phyloP scores from a whole-genome alignment of 148 eudicot species.

The Linanthus parryae region DNA sequence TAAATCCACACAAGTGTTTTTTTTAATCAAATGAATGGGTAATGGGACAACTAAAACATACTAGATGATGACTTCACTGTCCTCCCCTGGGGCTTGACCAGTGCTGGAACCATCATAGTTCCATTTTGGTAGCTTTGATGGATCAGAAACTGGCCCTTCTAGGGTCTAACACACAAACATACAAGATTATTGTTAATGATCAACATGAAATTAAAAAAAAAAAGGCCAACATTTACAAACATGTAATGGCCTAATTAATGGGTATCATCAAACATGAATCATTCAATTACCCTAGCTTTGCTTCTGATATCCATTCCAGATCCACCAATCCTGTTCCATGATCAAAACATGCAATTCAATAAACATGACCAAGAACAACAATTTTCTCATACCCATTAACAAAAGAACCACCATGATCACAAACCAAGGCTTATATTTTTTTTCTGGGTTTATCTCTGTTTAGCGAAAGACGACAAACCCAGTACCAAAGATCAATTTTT shows the following conservation, averaged over 20 bases:
- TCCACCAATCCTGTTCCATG: constrained; percentile 1
- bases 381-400: not conserved
- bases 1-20: not conserved
- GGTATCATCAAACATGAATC: not conserved
- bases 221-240: not conserved
- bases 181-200: not conserved
- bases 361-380: not conserved
- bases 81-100: constrained; percentile 42
- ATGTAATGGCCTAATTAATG: too few species aligned
- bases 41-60: constrained; percentile 11
- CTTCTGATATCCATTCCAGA: constrained; percentile 5
- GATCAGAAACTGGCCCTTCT: constrained; percentile 23
- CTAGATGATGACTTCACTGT: constrained; percentile 59
- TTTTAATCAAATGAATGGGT: not conserved
- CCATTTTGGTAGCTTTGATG: constrained; percentile 43
- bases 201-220: not conserved
- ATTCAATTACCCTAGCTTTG: constrained; percentile 1
- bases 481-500: not conserved
- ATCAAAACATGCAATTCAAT: not conserved
- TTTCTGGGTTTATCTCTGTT: not conserved
- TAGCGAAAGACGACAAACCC: not conserved
- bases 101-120: constrained; percentile 58
- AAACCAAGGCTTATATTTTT: not conserved
- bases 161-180: constrained; percentile 27
- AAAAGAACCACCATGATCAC: not conserved